Evolutionary conservation across 2,329 filamentous ascomycete species (phyloP).

Genomic region (Ceratocystis destructans): DNA sequence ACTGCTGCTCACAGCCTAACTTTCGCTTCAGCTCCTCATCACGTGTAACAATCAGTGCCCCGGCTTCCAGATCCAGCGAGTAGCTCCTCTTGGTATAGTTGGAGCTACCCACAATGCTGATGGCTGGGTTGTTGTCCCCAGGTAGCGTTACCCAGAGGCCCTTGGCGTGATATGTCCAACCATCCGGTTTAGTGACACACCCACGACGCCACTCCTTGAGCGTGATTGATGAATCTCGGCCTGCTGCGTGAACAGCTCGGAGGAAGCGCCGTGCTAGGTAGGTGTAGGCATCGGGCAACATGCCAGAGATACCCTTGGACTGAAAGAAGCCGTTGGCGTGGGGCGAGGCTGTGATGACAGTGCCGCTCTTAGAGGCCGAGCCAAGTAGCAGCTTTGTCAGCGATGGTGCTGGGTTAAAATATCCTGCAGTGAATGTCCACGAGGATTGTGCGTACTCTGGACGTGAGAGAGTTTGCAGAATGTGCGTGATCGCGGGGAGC

Average conservation of each 20-base stretch:
- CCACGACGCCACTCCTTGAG: constrained; percentile 83
- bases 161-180: constrained; percentile 98
- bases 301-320: constrained; percentile 73
- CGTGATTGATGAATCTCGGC: constrained; percentile 44
- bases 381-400: constrained; percentile 67
- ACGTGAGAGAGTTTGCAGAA: constrained; percentile 54
- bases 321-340: constrained; percentile 92
- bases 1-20: constrained; percentile 65
- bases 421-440: constrained; percentile 96
- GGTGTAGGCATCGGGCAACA: constrained; percentile 85
- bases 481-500: constrained; percentile 61
- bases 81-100: constrained; percentile 96
- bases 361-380: constrained; percentile 56
- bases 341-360: constrained; percentile 82
- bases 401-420: constrained; percentile 89
- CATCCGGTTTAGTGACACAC: constrained; percentile 62
- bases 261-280: constrained; percentile 75
- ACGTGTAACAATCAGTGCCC: constrained; percentile 69
- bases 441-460: constrained; percentile 53
- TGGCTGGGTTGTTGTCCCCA: constrained; percentile 49
- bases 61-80: constrained; percentile 78
- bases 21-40: constrained; percentile 57
- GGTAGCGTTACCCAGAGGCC: constrained; percentile 79
- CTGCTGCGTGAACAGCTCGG: constrained; percentile 36
- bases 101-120: constrained; percentile 78